Conservation (phyloP, 1,284 basidiomycete species). For the Cystobasidiaceae sp. region DNA sequence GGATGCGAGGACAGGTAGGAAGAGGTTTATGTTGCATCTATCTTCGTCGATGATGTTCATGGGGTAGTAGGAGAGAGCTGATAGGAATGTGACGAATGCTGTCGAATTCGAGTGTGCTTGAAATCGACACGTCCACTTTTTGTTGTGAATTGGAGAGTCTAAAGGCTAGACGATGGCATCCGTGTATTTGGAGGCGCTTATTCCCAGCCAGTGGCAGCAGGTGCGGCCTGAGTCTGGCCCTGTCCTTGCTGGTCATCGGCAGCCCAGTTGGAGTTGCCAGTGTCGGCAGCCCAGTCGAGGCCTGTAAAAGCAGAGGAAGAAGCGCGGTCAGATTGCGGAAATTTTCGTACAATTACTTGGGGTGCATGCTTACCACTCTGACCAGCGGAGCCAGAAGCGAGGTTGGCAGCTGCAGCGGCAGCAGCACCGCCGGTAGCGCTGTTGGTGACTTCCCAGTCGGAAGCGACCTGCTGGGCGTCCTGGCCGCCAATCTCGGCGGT, state of each 20-base stretch:
- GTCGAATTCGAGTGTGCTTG: too few relatives aligned
- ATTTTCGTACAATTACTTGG: not conserved
- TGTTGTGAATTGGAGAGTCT: not conserved
- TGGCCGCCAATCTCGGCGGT: conserved; percentile 50
- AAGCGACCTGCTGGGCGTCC: conserved; percentile 49
- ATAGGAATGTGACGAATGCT: conserved; percentile 30
- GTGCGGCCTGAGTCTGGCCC: not conserved
- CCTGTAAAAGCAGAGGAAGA: too few relatives aligned
- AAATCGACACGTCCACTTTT: not conserved
- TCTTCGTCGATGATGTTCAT: not conserved
- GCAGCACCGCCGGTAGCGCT: conserved; percentile 55
- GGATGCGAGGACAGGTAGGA: not conserved
- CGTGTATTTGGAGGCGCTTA: conserved; percentile 14
- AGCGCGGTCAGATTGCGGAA: conserved; percentile 41
- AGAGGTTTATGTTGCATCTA: not conserved
- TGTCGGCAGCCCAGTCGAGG: conserved; percentile 70
- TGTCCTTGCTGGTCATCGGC: conserved; percentile 17
- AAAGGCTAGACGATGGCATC: too few relatives aligned
- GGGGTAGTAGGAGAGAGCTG: conserved; percentile 30
- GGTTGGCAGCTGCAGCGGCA: conserved; percentile 67
- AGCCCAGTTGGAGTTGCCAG: conserved; percentile 28
- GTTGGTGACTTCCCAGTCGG: conserved; percentile 63
- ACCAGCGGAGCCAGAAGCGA: conserved; percentile 58
- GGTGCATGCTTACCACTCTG: too few relatives aligned
- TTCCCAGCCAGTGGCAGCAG: conserved; percentile 28